A percentile compares a stretch with the other conserved stretches of the same genome.
Conservation (phyloP, 345 rosid species). For the Eucalyptus pauciflora region DNA sequence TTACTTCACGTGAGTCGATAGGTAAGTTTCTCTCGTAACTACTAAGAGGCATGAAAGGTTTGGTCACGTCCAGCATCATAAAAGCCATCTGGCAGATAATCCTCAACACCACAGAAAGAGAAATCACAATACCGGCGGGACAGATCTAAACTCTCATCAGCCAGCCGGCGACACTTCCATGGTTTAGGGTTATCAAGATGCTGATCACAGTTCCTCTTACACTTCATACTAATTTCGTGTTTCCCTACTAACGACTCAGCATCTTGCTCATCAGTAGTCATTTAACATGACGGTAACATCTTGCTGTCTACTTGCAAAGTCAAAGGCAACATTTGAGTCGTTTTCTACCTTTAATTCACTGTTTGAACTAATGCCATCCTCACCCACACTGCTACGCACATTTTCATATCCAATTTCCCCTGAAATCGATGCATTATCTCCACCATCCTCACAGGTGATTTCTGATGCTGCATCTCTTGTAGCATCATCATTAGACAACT, state of each 20-base stretch:
- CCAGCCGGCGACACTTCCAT: slow-evolving; percentile 49
- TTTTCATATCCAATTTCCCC: slow-evolving; percentile 24
- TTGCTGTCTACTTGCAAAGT: slow-evolving; percentile 12
- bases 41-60: slow-evolving; percentile 56
- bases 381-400: slow-evolving; percentile 22
- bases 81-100: slow-evolving; percentile 79
- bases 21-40: slow-evolving; percentile 47
- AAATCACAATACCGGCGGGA: slow-evolving; percentile 50
- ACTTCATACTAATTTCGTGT: slow-evolving; percentile 20
- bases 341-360: slow-evolving; percentile 11
- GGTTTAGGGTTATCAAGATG: slow-evolving; percentile 83
- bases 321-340: slow-evolving; percentile 7
- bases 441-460: slow-evolving; percentile 23
- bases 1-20: slow-evolving; percentile 86
- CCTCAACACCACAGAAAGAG: slow-evolving; percentile 74
- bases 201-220: slow-evolving; percentile 65
- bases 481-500: slow-evolving; percentile 8
- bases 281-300: slow-evolving; percentile 22
- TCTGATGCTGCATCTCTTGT: slow-evolving; percentile 20
- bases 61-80: slow-evolving; percentile 97
- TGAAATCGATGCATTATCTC: slow-evolving; percentile 15
- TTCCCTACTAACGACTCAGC: slow-evolving; percentile 31
- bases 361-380: slow-evolving; percentile 17
- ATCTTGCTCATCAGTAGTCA: slow-evolving; percentile 20
- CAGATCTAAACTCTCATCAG: slow-evolving; percentile 23